Evolutionary conservation across 192 early-diverging fungal species (phyloP).

Genomic region (Gaertneriomyces sp.): DNA sequence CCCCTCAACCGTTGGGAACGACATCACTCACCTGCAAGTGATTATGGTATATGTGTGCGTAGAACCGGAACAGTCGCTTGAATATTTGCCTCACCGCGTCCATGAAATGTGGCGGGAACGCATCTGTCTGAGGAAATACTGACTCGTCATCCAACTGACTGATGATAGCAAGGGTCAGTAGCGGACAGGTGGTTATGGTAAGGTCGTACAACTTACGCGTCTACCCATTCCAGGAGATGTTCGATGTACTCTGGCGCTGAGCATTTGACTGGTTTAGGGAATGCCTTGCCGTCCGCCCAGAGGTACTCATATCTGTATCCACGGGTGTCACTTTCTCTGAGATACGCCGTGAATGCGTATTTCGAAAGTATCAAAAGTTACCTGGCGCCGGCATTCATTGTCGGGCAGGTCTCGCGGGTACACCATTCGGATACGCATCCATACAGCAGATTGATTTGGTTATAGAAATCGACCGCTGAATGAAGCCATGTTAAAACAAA

Average conservation of each 20-base stretch:
- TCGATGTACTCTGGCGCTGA: constrained; percentile 36
- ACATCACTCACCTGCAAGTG: constrained; percentile 24
- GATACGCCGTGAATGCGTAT: no score
- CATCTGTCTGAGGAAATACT: constrained; percentile 27
- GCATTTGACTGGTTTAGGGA: constrained; percentile 33
- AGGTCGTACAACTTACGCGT: constrained; percentile 9
- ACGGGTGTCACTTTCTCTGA: not conserved
- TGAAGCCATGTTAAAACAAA: not conserved
- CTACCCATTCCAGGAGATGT: constrained; percentile 32
- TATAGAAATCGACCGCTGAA: constrained; percentile 37
- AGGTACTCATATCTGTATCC: constrained; percentile 37
- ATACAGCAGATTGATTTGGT: constrained; percentile 37
- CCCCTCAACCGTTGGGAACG: not conserved
- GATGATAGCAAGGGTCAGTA: not conserved
- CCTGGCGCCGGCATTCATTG: constrained; percentile 30
- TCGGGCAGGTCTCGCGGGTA: constrained; percentile 29
- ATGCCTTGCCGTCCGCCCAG: constrained; percentile 38
- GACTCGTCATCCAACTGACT: constrained; percentile 32
- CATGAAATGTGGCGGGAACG: constrained; percentile 29
- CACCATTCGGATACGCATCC: constrained; percentile 36
- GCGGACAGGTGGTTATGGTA: not conserved
- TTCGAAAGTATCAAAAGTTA: not conserved
- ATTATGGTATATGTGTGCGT: constrained; percentile 38
- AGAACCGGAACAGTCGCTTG: constrained; percentile 38
- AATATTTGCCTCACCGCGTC: constrained; percentile 30